Base-by-base conservation (phyloP, 2,329 filamentous ascomycete genomes). In the Salinomyces thailandicus region DNA sequence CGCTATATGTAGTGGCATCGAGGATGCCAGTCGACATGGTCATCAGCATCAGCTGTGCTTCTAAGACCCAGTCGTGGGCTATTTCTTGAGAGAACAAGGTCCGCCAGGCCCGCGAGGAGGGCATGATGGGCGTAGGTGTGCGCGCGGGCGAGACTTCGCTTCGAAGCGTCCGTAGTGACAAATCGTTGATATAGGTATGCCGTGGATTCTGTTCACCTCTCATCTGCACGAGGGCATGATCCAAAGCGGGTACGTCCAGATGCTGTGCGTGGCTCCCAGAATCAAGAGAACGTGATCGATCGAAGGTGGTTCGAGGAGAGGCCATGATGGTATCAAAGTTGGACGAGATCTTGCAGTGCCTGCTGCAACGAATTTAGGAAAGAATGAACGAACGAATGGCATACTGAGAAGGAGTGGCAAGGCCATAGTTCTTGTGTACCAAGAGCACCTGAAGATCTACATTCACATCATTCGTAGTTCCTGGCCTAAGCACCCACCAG, bases 1-100 rank as follows among this genome's bases (percentile, higher is more conserved):
- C 72, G 17, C 71, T 70, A 50, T 75, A 78, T 2, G 73, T 68
- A n/a, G 72, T 68, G 33, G 73, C 72, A 57, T 78, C 72, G 66
- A 62, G 57, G 20, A 64, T 59, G 12, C 60, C 58, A 5, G 50
- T 62, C 27, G 48, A 49, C 38, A 66, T 58, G 5, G 61, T 54
- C 5, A 64, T 50, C 34, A 60, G 43, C 5, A 63, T 47, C 13
- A 64, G 55, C 42, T 64, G 50, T 35, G 46, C 40, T 47, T 62
- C 56, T 14, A 49, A n/a, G 5, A 38, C 9, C 20, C 11, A 14
- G 22, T 38, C 30, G 15, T 34, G 19, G 6, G 37, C 39, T 12
- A 50, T 36, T n/a, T 45, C 40, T 26, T 50, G 47, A 4, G 27
- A 18, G 30, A 48, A 41, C 5, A 38, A 34, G n/a, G 35, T 24